These are phyloP conservation scores for Fusarium subglutinans DNA, from an alignment of 2,329 filamentous ascomycete genomes.

Conservation along the genomic window DNA sequence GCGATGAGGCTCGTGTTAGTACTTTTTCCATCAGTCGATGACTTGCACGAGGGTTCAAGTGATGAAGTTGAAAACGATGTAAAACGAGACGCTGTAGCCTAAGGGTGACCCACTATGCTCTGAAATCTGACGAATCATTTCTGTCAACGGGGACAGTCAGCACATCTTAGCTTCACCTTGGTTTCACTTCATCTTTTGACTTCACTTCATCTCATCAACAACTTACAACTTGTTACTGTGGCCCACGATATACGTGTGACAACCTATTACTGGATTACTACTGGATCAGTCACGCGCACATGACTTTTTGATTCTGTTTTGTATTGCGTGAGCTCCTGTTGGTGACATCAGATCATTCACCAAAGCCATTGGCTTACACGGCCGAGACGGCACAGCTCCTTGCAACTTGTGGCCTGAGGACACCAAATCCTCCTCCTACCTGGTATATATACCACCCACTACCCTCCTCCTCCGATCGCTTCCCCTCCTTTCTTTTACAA, in stretches of 20 bases:
- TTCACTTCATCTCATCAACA: background rate
- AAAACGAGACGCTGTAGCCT: background rate
- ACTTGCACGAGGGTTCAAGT: no score
- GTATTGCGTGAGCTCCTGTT: no score
- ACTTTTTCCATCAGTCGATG: no score
- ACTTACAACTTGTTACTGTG: background rate
- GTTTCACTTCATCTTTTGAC: background rate
- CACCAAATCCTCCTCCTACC: background rate
- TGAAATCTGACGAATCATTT: background rate
- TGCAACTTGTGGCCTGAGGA: slow-evolving; percentile 34
- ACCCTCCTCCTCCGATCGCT: background rate
- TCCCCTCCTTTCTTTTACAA: background rate
- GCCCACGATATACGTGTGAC: rapidly evolving
- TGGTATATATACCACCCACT: slow-evolving; percentile 23
- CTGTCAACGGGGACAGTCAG: background rate
- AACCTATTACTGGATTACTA: no score
- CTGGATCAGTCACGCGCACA: no score
- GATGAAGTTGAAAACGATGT: background rate
- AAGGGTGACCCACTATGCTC: background rate
- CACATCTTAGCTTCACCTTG: background rate
- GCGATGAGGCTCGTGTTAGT: no score
- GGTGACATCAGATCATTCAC: no score
- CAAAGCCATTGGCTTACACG: background rate
- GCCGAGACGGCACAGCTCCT: background rate
- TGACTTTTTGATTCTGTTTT: no score